Percentiles rank a stretch among this genome's conserved stretches.
Conservation (phyloP, 164 flowering plant genomes). For the Berberis vulgaris region DNA sequence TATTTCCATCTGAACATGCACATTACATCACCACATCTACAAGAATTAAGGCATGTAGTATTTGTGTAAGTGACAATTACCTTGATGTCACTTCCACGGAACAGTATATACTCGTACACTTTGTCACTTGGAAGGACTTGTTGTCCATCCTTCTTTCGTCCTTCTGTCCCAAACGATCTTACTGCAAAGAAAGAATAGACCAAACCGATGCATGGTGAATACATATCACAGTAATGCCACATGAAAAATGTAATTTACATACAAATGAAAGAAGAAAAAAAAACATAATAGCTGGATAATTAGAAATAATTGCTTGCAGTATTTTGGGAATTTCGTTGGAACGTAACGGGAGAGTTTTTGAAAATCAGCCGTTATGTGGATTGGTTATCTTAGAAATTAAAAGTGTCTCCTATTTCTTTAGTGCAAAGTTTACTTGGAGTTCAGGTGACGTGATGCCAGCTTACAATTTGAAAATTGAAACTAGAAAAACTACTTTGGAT, state of each 20-base stretch:
- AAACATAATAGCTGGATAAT: too few relatives aligned
- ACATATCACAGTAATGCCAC: not conserved
- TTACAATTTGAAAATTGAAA: too few relatives aligned
- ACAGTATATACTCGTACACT: constrained; percentile 77
- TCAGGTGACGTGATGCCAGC: too few relatives aligned
- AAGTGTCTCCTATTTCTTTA: too few relatives aligned
- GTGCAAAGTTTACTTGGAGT: too few relatives aligned
- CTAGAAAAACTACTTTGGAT: too few relatives aligned
- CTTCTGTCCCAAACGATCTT: constrained; percentile 86
- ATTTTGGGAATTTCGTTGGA: not conserved
- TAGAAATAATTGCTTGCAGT: too few relatives aligned
- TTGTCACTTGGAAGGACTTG: constrained; percentile 78
- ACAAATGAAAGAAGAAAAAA: not conserved
- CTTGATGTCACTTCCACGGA: constrained; percentile 92
- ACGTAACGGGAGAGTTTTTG: not conserved
- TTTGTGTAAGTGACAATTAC: constrained; percentile 18
- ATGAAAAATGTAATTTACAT: not conserved
- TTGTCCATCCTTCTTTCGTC: constrained; percentile 79
- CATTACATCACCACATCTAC: not conserved
- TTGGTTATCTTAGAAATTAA: too few relatives aligned
- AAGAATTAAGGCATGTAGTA: not conserved
- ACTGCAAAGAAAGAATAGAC: constrained; percentile 34
- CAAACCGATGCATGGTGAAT: constrained; percentile 3
- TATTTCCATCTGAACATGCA: not conserved
- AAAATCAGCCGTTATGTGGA: too few relatives aligned